Conservation (phyloP, 176 grass and related monocot species). For the Themeda triandra region DNA sequence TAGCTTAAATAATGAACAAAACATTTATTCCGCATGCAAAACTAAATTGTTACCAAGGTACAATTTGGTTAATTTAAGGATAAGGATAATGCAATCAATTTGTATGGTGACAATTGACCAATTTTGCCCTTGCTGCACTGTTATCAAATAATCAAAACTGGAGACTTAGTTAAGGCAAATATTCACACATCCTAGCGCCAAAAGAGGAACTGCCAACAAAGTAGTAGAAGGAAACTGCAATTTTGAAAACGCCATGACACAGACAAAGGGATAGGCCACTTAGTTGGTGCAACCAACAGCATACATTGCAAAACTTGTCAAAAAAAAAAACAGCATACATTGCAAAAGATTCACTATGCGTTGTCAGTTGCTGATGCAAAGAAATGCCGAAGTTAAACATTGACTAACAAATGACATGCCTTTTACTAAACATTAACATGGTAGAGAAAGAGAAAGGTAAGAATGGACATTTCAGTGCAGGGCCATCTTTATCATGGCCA, state of each 20-base stretch:
- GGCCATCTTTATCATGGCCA: constrained; percentile 4
- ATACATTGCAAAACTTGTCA: background rate
- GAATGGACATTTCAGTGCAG: background rate
- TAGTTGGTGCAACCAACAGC: background rate
- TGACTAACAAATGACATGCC: background rate
- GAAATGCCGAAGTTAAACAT: constrained; percentile 4
- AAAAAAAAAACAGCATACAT: no score
- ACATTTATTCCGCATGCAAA: background rate
- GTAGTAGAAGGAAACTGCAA: background rate
- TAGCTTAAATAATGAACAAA: constrained; percentile 2
- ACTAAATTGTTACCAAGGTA: background rate
- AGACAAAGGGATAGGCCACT: background rate
- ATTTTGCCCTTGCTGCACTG: background rate
- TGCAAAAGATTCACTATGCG: background rate
- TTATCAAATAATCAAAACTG: constrained; percentile 26
- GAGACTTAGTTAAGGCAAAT: constrained; percentile 11
- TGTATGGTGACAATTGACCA: background rate
- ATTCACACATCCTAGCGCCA: background rate
- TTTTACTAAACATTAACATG: constrained; percentile 1
- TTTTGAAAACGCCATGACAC: background rate
- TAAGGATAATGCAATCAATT: background rate
- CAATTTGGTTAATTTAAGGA: background rate
- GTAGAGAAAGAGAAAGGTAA: background rate
- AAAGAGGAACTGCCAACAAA: background rate
- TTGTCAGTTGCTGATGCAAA: background rate